Percentiles rank a stretch among this genome's conserved stretches.
phyloP scores from a whole-genome alignment of 2,329 filamentous ascomycete genomes.

The Hortaea werneckii region DNA sequence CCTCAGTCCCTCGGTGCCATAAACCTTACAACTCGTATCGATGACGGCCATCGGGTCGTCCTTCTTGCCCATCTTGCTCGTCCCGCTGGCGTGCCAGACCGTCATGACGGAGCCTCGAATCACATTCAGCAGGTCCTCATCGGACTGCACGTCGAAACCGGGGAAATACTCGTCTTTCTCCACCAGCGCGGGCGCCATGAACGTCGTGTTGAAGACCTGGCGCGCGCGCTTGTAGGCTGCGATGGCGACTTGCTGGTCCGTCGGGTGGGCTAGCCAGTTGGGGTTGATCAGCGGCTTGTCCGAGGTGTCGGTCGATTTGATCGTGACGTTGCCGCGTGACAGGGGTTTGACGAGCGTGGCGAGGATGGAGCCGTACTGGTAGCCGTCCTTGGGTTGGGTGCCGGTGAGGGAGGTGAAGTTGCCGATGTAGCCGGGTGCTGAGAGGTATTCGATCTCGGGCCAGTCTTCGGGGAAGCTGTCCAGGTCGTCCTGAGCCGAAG shows the following conservation, averaged over 20 bases:
- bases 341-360: conserved; percentile 36
- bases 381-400: not conserved
- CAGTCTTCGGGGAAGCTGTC: conserved; percentile 3
- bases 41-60: conserved; percentile 6
- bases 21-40: conserved; percentile 8
- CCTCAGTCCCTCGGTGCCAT: conserved; percentile 12
- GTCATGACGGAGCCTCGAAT: conserved; percentile 1
- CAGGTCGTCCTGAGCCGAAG: not conserved
- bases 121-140: conserved; percentile 6
- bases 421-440: not conserved
- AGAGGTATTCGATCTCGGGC: conserved; percentile 3
- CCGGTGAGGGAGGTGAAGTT: not conserved
- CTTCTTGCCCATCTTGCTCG: not conserved
- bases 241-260: conserved; percentile 23
- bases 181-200: not conserved
- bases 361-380: conserved; percentile 44
- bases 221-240: conserved; percentile 2
- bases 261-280: conserved; percentile 27
- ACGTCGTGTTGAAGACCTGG: conserved; percentile 1
- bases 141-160: conserved; percentile 3
- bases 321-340: conserved; percentile 3
- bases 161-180: conserved; percentile 3
- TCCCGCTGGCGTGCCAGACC: conserved; percentile 3
- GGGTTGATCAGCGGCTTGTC: conserved; percentile 1
- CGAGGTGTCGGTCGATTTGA: not conserved